Percentiles rank a stretch among this genome's conserved stretches.
Evolutionary conservation across 1,284 basidiomycete genomes (phyloP).

Genomic region (Inonotus obliquus): DNA sequence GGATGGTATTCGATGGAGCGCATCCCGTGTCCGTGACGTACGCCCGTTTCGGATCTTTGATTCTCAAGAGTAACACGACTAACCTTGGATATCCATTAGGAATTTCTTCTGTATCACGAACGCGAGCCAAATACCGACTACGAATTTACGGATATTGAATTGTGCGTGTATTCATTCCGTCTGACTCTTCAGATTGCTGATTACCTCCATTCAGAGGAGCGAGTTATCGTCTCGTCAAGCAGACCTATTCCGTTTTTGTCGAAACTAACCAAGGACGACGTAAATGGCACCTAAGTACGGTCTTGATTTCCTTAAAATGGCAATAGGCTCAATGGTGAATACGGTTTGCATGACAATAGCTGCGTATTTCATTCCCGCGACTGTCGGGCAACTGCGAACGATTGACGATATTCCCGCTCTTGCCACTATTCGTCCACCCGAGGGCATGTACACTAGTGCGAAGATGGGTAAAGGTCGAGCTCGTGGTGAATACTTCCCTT

Average conservation of each 20-base stretch:
- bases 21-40: slow-evolving; percentile 71
- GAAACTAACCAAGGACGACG: slow-evolving; percentile 54
- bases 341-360: slow-evolving; percentile 35
- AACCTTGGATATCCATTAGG: slow-evolving; percentile 20
- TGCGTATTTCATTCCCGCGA: slow-evolving; percentile 66
- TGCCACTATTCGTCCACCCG: slow-evolving; percentile 48
- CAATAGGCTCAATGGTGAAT: slow-evolving; percentile 3
- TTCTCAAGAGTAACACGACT: neutral
- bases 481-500: slow-evolving; percentile 32
- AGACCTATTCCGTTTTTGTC: slow-evolving; percentile 75
- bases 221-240: slow-evolving; percentile 61
- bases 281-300: slow-evolving; percentile 77
- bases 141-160: slow-evolving; percentile 21
- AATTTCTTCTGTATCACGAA: slow-evolving; percentile 40
- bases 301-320: neutral
- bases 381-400: slow-evolving; percentile 48
- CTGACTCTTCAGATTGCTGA: neutral
- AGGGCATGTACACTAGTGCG: slow-evolving; percentile 58
- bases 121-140: slow-evolving; percentile 28
- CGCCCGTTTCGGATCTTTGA: slow-evolving; percentile 24
- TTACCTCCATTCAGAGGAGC: slow-evolving; percentile 17
- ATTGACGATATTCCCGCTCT: slow-evolving; percentile 56
- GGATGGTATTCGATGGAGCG: slow-evolving; percentile 58
- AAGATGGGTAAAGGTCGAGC: slow-evolving; percentile 46
- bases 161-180: slow-evolving; percentile 3